A percentile compares a stretch with the other conserved stretches of the same genome.
phyloP scores from a whole-genome alignment of 2,329 filamentous ascomycete genomes.

The Davidsoniella australis region DNA sequence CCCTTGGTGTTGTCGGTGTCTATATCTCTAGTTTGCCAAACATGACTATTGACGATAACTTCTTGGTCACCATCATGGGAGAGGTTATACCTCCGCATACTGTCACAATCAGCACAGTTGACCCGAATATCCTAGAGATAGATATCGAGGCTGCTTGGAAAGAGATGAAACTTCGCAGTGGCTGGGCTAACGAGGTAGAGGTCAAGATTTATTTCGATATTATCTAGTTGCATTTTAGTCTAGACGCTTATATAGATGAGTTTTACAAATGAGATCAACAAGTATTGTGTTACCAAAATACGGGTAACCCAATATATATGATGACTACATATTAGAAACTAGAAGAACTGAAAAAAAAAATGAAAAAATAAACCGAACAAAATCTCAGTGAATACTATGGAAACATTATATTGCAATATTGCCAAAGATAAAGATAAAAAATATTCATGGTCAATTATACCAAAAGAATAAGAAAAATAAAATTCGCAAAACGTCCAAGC shows the following conservation, averaged over 20 bases:
- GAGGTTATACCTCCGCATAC: constrained; percentile 49
- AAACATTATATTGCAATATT: too few relatives aligned
- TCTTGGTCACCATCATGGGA: constrained; percentile 61
- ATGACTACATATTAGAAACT: not conserved
- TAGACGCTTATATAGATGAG: not conserved
- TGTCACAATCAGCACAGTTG: constrained; percentile 38
- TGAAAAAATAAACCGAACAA: not conserved
- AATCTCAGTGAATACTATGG: constrained; percentile 11
- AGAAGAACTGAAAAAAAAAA: not conserved
- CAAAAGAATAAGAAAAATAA: not conserved
- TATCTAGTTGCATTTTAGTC: constrained; percentile 12
- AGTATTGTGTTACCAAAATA: too few relatives aligned
- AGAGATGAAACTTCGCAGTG: constrained; percentile 48
- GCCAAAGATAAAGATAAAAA: constrained; percentile 3
- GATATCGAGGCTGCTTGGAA: constrained; percentile 66
- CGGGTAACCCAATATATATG: not conserved
- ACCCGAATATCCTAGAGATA: constrained; percentile 51
- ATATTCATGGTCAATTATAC: not conserved
- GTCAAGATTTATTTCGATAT: constrained; percentile 43
- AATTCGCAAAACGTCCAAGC: not conserved
- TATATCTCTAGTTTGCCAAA: constrained; percentile 56
- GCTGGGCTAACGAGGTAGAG: constrained; percentile 67
- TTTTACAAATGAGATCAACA: not conserved
- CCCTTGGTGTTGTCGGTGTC: constrained; percentile 57
- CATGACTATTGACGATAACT: constrained; percentile 42